Base-by-base conservation (phyloP, 192 early-diverging fungal species). In the Entophlyctis helioformis region DNA sequence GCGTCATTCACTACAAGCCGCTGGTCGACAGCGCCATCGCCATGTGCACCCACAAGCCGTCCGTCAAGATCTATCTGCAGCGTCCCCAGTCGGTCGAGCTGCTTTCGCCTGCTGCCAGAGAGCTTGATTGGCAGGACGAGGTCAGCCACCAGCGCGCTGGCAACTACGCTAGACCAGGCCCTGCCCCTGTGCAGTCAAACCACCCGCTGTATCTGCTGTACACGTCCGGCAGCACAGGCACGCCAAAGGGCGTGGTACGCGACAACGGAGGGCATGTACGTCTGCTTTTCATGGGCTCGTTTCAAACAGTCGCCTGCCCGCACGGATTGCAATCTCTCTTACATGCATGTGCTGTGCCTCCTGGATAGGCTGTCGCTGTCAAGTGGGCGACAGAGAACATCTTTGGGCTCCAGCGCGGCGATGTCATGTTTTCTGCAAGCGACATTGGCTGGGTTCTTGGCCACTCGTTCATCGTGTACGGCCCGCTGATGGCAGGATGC, bases 381-480 rank as follows among this genome's bases (percentile, higher is more conserved):
- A 60, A 59, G 24, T 88, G 74, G 53, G 75, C 80, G 13, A 80
- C 84, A 69, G 59, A 78, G 38, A 67, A 80, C 52, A 69, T 91
- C 39, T 78, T 85, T 48, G 80, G 82, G 6, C 44, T 85, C 37
- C 56, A 60, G n/a, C 74, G 78, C 7, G 82, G 86, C 3, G 86
- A 89, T 21, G 71, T 74, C 20, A 71, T 89, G 41, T 89, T 88
- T 56, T 71, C 81, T 6, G 80, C 86, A 8, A 81, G 76, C 53
- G 89, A 93, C 55, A 80, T 89, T 49, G 87, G 87, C 31, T 92
- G 87, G 90, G 81, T 82, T 13, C 81, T 89, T 8, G 87, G 90
- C 36, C 85, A 89, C 53, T 80, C 75, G 8, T 90, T 83, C 48
- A 80, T 85, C 21, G 74, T 81, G 11, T 89, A 89, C 44, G 87